Conservation (phyloP, 176 grass and related monocot species). For the Carex myosuroides region DNA sequence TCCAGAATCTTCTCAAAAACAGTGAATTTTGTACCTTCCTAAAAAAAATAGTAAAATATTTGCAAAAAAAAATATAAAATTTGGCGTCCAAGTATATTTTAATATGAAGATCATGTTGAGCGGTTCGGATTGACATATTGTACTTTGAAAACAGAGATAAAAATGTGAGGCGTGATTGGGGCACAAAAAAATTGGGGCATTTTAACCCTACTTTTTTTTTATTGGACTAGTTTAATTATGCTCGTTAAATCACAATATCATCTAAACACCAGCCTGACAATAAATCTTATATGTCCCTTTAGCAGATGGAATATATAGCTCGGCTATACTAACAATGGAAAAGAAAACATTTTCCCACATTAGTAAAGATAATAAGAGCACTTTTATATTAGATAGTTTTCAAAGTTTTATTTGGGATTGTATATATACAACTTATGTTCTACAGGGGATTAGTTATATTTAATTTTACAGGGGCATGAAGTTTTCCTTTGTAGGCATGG, state of each 20-base stretch:
- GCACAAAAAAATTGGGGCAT: too few relatives aligned
- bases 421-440: neutral
- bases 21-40: too few relatives aligned
- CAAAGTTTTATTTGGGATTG: neutral
- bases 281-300: neutral
- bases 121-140: too few relatives aligned
- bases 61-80: too few relatives aligned
- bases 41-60: too few relatives aligned
- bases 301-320: neutral
- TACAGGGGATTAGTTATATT: neutral
- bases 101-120: too few relatives aligned
- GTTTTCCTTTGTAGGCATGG: neutral
- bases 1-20: too few relatives aligned
- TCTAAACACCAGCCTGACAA: neutral
- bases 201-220: too few relatives aligned
- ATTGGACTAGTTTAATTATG: neutral
- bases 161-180: too few relatives aligned
- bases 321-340: neutral
- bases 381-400: neutral
- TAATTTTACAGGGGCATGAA: neutral
- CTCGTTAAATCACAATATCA: neutral
- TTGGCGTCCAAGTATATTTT: too few relatives aligned
- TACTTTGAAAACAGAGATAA: too few relatives aligned
- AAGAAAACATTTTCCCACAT: neutral
- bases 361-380: neutral